Conservation (phyloP, 768 basidiomycete species). For the Lactarius indigo region DNA sequence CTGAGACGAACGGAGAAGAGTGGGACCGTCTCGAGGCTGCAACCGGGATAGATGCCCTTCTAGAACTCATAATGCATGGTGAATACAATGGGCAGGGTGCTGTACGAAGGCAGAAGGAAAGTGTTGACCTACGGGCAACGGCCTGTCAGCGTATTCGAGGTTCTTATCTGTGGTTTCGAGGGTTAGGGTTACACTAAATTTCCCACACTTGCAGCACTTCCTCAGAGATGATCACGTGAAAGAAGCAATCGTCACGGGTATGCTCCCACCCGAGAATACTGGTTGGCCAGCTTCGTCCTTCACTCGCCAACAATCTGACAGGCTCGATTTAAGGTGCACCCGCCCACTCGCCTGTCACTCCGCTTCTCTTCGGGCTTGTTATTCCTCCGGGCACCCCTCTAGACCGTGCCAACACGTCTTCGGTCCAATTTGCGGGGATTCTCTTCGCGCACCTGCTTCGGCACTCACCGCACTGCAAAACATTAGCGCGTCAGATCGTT, state of each 20-base stretch:
- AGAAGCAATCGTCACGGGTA: conserved; percentile 64
- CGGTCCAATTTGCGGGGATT: conserved; percentile 70
- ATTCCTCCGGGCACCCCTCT: conserved; percentile 59
- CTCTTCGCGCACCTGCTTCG: conserved; percentile 79
- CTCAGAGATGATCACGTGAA: conserved; percentile 69
- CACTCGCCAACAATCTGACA: conserved; percentile 27
- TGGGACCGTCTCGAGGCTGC: conserved; percentile 84
- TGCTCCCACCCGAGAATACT: conserved; percentile 53
- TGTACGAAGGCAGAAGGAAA: conserved; percentile 57
- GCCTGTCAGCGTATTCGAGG: conserved; percentile 86
- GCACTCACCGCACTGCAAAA: conserved; percentile 60
- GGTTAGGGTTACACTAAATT: conserved; percentile 8
- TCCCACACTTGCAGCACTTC: conserved; percentile 52
- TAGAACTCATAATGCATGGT: conserved; percentile 81
- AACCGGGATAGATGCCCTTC: conserved; percentile 77
- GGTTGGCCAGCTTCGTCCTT: conserved; percentile 35
- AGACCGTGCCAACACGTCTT: conserved; percentile 52
- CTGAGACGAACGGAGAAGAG: conserved; percentile 85
- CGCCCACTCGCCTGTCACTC: conserved; percentile 50
- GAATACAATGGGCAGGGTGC: conserved; percentile 73
- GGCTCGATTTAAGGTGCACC: conserved; percentile 27
- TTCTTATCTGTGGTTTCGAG: conserved; percentile 30
- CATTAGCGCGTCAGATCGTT: conserved; percentile 58
- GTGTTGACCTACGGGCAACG: conserved; percentile 68
- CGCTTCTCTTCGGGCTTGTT: conserved; percentile 66